Base-by-base conservation (phyloP, 768 basidiomycete genomes). In the Suillus bovinus region DNA sequence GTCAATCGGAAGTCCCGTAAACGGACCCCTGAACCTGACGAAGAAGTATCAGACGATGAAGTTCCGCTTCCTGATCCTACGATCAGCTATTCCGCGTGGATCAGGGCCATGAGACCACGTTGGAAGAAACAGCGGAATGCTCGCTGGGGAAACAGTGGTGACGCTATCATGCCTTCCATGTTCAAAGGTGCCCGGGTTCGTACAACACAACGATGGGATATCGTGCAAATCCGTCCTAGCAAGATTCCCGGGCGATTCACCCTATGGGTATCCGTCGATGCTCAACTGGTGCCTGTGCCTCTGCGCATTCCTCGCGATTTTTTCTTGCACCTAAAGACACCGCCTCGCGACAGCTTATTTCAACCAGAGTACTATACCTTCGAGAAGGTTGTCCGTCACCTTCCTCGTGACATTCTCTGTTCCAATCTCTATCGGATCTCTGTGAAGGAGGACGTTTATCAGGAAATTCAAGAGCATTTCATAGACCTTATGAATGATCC, bases 401-500 rank as follows among this genome's bases (percentile, higher is more conserved):
- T 99, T 38, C 97, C 96, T 3, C 84, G 93, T 57, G 89, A 89
- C 66, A 82, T 86, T 42, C 85, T 89, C 1, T 89, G 88, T 66
- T 81, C 80, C 58, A 87, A 97, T 73, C 81, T 99, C 1, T 96
- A 92, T 79, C 90, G 88, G 68, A 79, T 99, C 31, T 78, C 84
- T 13, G 93, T 95, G 27, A 84, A 88, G 36, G 97, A 99, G 71
- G 88, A 90, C 6, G 77, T 89, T 17, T 99, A 91, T 74, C 81
- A 89, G 34, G 86, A 91, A 34, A 91, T 89, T 34, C 89, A 93
- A 67, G 90, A 93, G 61, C 93, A 97, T 72, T 98, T 99, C 70
- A 88, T 94, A 20, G 89, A 95, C 71, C 80, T 99, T 56, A 93
- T 86, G 62, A 97, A 97, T 70, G 92, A 96, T 69, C 93, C 96